Conservation (phyloP, 495 filamentous ascomycete species). For the Cercophora sp. region DNA sequence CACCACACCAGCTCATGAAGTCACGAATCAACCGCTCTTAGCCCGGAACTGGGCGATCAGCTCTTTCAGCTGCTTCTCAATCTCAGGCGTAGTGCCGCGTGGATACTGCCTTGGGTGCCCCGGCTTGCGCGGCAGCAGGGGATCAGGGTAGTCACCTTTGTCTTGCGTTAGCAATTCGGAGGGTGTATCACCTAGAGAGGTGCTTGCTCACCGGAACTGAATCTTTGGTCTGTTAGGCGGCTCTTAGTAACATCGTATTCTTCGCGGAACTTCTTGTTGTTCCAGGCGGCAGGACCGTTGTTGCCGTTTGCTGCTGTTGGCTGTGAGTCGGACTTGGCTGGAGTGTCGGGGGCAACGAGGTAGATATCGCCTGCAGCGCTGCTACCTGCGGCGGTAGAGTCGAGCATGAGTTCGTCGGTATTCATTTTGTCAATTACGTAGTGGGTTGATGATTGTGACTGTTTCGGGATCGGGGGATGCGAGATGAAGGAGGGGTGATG, state of each 20-base stretch:
- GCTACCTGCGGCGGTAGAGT: conserved; percentile 8
- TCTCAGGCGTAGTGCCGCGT: conserved; percentile 29
- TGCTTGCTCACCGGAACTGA: conserved; percentile 34
- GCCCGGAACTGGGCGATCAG: conserved; percentile 31
- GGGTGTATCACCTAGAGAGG: neutral
- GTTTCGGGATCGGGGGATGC: neutral
- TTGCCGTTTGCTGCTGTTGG: conserved; percentile 3
- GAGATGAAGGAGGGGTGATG: neutral
- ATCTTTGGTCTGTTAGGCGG: conserved; percentile 36
- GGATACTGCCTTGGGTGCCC: conserved; percentile 31
- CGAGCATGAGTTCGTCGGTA: conserved; percentile 25
- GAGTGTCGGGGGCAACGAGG: neutral
- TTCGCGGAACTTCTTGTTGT: conserved; percentile 41
- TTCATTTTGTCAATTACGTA: conserved; percentile 17
- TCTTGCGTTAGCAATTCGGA: neutral
- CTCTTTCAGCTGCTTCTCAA: conserved; percentile 27
- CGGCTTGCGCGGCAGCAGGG: conserved; percentile 34
- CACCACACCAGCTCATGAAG: neutral
- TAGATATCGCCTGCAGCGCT: neutral
- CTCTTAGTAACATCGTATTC: conserved; percentile 46
- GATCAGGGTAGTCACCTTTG: conserved; percentile 39
- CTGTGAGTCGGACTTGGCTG: neutral
- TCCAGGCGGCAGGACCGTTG: conserved; percentile 17
- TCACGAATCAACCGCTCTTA: neutral
- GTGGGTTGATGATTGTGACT: neutral